These are phyloP conservation scores for Bryoerythrophyllum caledonicum DNA, from an alignment of 225 moss, liverwort and hornwort genomes.

Conservation along the genomic window DNA sequence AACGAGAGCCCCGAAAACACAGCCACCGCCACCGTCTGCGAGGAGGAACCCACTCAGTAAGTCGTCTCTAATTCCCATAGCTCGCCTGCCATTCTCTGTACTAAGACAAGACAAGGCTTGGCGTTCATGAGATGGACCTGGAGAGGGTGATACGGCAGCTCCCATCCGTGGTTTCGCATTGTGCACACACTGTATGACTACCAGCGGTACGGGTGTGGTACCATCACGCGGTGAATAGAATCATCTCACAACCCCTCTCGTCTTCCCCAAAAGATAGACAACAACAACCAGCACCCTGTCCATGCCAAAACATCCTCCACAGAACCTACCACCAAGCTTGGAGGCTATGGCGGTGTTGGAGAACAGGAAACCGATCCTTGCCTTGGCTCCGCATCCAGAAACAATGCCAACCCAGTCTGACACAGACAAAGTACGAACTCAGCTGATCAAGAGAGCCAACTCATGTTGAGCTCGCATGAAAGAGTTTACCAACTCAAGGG, in stretches of 20 bases:
- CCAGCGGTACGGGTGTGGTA: neutral
- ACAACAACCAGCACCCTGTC: neutral
- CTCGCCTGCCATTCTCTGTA: neutral
- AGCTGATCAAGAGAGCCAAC: neutral
- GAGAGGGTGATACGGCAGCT: slow-evolving; percentile 95
- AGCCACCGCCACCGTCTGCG: slow-evolving; percentile 92
- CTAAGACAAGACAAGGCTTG: neutral
- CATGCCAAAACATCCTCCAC: neutral
- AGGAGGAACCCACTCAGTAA: no score
- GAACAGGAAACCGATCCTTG: neutral
- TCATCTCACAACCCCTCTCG: neutral
- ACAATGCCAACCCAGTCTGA: neutral
- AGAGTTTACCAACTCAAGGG: no score
- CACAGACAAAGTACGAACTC: neutral
- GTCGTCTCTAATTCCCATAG: neutral
- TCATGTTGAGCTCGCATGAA: neutral
- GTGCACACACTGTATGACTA: slow-evolving; percentile 28
- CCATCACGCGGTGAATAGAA: slow-evolving; percentile 8
- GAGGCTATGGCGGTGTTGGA: neutral
- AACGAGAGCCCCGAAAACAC: slow-evolving; percentile 84
- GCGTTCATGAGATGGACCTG: slow-evolving; percentile 49
- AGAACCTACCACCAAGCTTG: neutral
- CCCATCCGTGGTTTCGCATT: slow-evolving; percentile 99
- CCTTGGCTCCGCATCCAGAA: neutral
- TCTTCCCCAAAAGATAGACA: no score